Base-by-base conservation (phyloP, 768 basidiomycete species). In the Galerina marginata region DNA sequence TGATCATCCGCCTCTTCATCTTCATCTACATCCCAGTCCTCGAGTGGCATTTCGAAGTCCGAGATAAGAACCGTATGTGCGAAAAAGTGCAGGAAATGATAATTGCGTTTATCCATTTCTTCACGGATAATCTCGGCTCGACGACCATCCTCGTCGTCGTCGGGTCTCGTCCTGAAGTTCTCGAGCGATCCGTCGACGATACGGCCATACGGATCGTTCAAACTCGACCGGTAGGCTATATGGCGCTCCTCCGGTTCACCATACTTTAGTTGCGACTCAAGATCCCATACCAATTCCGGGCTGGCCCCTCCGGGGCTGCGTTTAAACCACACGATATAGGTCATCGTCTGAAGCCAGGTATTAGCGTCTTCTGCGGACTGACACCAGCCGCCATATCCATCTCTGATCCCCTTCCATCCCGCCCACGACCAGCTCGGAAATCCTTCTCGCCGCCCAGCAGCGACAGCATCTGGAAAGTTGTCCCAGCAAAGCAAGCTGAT, bases 361-460 rank as follows among this genome's bases (percentile, higher is more conserved):
- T 44, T 55, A 2, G 54, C 7, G 25, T 43, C 15, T 26, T 9
- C 25, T 14, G 14, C 11, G 10, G 20, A 20, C 14, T 7, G 6
- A 44, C 54, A 55, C 14, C 2, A 55, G 16, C 42, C 11, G 23
- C 25, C 20, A 16, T 43, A 55, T 14, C 54, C 54, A 44, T 26
- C n/a, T 14, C 26, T 23, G 12, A 55, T 43, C 39, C 42, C 33
- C 12, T 26, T 43, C 54, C 54, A 55, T 3, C 54, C 54, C n/a
- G 54, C 54, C 54, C 54, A 55, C 4, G 54, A 55, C 54, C 54
- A 55, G 42, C 54, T 55, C 23, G 54, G 54, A 36, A 55, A 55
- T 20, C 54, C 42, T 6, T 25, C 11, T 2, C 25, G 42, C 3
- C 42, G 6, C 14, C 12, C 42, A 9, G 23, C 11, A 14, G n/a